Conservation (phyloP, 208 protist species). For the Trypanosoma avium region DNA sequence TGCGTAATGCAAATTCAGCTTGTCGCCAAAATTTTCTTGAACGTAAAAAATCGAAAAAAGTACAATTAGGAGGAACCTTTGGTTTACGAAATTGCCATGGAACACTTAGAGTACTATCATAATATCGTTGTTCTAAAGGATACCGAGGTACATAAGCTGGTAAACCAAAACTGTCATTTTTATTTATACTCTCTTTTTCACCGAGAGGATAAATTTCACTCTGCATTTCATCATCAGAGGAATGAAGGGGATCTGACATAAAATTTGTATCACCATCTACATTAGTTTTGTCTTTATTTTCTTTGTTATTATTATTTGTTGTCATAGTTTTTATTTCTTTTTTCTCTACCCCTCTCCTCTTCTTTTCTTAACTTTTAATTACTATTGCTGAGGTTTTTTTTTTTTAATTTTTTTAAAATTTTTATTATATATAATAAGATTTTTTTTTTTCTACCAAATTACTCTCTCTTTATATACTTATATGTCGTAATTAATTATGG, state of each 20-base stretch:
- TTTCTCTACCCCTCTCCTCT: too few species aligned
- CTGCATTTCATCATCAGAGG: neutral
- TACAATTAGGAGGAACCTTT: slow-evolving; percentile 21
- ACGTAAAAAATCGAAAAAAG: slow-evolving; percentile 65
- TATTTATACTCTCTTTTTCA: slow-evolving; percentile 33
- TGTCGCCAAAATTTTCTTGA: slow-evolving; percentile 74
- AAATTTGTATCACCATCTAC: neutral
- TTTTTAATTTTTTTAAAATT: too few species aligned
- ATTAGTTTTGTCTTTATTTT: neutral
- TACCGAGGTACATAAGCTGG: slow-evolving; percentile 56
- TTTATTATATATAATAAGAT: too few species aligned
- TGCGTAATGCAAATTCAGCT: slow-evolving; percentile 72
- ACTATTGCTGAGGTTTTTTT: neutral
- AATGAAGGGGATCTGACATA: neutral
- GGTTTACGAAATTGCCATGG: slow-evolving; percentile 66
- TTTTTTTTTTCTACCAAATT: too few species aligned
- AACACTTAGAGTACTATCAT: slow-evolving; percentile 45
- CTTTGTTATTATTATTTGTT: neutral
- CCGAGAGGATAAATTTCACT: neutral
- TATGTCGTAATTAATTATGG: too few species aligned
- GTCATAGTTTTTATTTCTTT: neutral
- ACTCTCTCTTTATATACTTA: too few species aligned
- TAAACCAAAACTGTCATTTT: slow-evolving; percentile 65
- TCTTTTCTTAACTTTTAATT: slow-evolving; percentile 10
- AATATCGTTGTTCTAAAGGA: slow-evolving; percentile 12